Evolutionary conservation across 371 early-diverging fungal species (phyloP).

Genomic region (Synchytrium microbalum): DNA sequence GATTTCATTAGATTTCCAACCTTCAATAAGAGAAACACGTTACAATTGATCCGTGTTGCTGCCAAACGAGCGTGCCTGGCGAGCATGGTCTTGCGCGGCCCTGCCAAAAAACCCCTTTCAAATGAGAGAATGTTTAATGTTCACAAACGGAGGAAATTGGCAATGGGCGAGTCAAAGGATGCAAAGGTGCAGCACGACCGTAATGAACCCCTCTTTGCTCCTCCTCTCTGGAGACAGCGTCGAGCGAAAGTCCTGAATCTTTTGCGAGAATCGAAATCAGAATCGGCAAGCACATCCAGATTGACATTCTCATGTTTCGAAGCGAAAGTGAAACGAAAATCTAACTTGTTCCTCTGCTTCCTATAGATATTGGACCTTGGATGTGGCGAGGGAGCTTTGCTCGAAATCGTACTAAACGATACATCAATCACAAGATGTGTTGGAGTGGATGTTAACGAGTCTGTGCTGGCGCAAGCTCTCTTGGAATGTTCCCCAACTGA

Average conservation of each 20-base stretch:
- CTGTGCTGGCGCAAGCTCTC: constrained; percentile 9
- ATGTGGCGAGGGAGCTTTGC: constrained; percentile 31
- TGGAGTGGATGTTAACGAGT: constrained; percentile 26
- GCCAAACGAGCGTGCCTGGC: too few relatives aligned
- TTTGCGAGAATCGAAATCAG: constrained; percentile 7
- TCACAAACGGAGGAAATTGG: too few relatives aligned
- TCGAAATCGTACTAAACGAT: constrained; percentile 24
- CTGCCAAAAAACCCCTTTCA: too few relatives aligned
- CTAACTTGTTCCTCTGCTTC: not conserved
- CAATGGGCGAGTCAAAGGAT: too few relatives aligned
- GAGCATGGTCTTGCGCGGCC: too few relatives aligned
- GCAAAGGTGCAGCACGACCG: too few relatives aligned
- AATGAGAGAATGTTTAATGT: too few relatives aligned
- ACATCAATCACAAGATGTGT: constrained; percentile 16
- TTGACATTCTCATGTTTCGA: not conserved
- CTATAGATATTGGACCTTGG: constrained; percentile 29
- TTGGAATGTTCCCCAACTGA: constrained; percentile 18
- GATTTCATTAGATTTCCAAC: too few relatives aligned
- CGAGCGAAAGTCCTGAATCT: constrained; percentile 16
- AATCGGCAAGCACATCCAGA: constrained; percentile 7
- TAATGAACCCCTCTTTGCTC: constrained; percentile 18
- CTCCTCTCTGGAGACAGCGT: constrained; percentile 36
- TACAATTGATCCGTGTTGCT: too few relatives aligned
- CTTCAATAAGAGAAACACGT: too few relatives aligned
- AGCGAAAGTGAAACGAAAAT: not conserved